phyloP scores from a whole-genome alignment of 129 eudicot species.

The Saussurea involucrata region DNA sequence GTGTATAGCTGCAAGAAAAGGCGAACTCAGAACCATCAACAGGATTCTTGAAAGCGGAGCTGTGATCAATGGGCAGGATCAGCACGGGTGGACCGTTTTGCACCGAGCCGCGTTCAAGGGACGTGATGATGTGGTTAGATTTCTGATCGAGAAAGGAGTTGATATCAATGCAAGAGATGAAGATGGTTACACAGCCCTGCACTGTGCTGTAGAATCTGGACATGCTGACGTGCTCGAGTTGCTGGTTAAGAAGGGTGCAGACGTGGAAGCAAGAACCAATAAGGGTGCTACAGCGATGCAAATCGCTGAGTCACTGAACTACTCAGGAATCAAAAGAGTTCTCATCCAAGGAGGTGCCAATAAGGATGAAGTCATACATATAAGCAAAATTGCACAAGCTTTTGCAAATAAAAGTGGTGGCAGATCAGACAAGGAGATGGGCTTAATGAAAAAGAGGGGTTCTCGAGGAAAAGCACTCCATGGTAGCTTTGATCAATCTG shows the following conservation, averaged over 20 bases:
- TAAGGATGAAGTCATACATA: constrained; percentile 22
- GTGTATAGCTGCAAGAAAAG: constrained; percentile 63
- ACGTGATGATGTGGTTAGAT: constrained; percentile 39
- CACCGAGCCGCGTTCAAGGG: constrained; percentile 80
- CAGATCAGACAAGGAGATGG: constrained; percentile 31
- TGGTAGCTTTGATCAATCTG: constrained; percentile 42
- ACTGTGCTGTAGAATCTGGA: constrained; percentile 75
- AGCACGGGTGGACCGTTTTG: constrained; percentile 72
- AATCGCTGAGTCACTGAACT: constrained; percentile 60
- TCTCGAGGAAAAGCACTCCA: constrained; percentile 25
- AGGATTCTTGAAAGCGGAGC: constrained; percentile 66
- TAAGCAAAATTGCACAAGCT: constrained; percentile 10
- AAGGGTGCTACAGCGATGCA: constrained; percentile 62
- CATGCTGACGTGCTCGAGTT: constrained; percentile 63
- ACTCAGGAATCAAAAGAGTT: constrained; percentile 57
- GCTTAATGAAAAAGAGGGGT: constrained; percentile 33
- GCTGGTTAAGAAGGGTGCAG: constrained; percentile 68
- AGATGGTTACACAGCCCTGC: constrained; percentile 79
- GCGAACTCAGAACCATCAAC: constrained; percentile 51
- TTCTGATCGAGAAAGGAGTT: constrained; percentile 54
- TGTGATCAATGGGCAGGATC: constrained; percentile 60
- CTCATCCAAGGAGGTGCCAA: constrained; percentile 45
- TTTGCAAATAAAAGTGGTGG: constrained; percentile 26
- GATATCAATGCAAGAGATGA: constrained; percentile 57
- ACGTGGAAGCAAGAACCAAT: constrained; percentile 57